These are phyloP conservation scores for Termitomyces sp. DNA, from an alignment of 768 basidiomycete species.

Conservation along the genomic window DNA sequence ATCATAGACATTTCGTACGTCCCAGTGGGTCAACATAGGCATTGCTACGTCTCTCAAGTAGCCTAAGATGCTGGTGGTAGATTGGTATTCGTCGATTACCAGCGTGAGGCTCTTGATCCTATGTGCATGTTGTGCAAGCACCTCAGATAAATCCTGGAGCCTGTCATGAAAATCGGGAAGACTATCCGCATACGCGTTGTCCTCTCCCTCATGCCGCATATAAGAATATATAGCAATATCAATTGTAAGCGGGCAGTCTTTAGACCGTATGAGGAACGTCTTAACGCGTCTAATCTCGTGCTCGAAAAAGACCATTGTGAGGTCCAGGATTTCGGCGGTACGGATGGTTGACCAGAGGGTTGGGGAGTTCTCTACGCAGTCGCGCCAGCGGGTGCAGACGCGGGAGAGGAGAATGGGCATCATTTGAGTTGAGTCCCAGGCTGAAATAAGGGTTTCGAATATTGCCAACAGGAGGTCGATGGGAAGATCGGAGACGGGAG, in stretches of 20 bases:
- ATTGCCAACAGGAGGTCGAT: slow-evolving; percentile 1
- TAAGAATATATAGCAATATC: neutral
- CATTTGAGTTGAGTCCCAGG: neutral
- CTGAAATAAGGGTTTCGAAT: neutral
- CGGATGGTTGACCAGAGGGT: slow-evolving; percentile 1
- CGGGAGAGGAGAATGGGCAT: neutral
- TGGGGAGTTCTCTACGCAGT: neutral
- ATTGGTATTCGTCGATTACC: slow-evolving; percentile 4
- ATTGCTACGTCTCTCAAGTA: neutral
- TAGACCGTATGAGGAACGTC: neutral
- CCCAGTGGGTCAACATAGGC: neutral
- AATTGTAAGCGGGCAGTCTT: neutral
- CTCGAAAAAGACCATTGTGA: neutral
- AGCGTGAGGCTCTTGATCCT: slow-evolving; percentile 4
- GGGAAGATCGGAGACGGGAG: neutral
- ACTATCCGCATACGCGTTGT: neutral
- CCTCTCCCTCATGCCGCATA: neutral
- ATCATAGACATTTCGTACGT: neutral
- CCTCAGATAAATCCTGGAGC: neutral
- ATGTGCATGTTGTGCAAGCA: neutral
- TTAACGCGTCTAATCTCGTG: neutral
- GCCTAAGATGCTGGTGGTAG: neutral
- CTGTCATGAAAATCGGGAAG: neutral
- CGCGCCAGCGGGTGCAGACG: slow-evolving; percentile 2
- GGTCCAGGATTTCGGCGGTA: neutral